Conservation (phyloP, 257 asterid species). For the Penstemon newberryi region DNA sequence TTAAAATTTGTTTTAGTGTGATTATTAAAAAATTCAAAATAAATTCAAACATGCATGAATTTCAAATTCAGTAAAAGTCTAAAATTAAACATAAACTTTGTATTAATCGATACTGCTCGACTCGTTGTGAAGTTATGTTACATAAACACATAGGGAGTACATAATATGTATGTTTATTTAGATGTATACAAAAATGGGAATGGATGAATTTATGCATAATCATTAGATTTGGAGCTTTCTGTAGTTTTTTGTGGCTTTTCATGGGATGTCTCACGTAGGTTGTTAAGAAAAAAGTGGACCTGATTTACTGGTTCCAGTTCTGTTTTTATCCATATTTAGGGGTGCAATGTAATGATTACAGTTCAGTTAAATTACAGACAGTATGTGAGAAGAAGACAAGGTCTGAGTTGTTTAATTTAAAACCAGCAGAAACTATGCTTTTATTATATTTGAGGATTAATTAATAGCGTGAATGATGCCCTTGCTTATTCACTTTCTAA, state of each 20-base stretch:
- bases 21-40: too few relatives aligned
- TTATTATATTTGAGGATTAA: conserved; percentile 13
- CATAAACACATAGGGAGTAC: too few relatives aligned
- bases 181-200: conserved; percentile 2
- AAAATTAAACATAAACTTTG: too few relatives aligned
- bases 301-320: conserved; percentile 22
- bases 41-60: too few relatives aligned
- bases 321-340: conserved; percentile 32
- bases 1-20: too few relatives aligned
- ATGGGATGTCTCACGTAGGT: conserved; percentile 27
- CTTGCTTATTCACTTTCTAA: conserved; percentile 26
- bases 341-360: conserved; percentile 39
- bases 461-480: conserved; percentile 33
- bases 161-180: background rate
- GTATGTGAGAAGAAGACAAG: conserved; percentile 16
- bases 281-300: conserved; percentile 29
- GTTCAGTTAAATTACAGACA: conserved; percentile 12
- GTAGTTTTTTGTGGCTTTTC: conserved; percentile 24
- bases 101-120: too few relatives aligned
- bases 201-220: background rate
- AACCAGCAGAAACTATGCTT: conserved; percentile 15
- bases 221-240: conserved; percentile 20
- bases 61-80: too few relatives aligned
- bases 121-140: too few relatives aligned
- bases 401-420: conserved; percentile 11